Evolutionary conservation across 1,284 basidiomycete genomes (phyloP), one percentile per base, ranked within the genome.

Genomic region (Limonomyces culmigenus): DNA sequence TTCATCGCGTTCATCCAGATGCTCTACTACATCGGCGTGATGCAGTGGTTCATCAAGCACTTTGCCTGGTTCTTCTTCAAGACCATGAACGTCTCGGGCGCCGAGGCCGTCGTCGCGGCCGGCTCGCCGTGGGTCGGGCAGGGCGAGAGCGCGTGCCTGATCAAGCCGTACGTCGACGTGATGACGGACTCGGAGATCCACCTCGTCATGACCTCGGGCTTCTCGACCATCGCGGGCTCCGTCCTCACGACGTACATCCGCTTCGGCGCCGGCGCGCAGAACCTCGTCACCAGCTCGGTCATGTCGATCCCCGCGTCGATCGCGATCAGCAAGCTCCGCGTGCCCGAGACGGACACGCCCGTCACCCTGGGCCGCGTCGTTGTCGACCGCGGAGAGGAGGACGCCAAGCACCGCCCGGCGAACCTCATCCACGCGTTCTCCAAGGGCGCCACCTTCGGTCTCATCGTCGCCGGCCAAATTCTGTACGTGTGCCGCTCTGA

Each of bases 301-400:
- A 93, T 93, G 88, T 84, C 78, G 50, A 93, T 93, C 47, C 88
- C 88, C 8, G 88, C 89, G 1, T 88, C 87, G 10, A 88, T 93
- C 50, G 73, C 88, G 2, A 88, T 92, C 45, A 79, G 77, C 52
- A 93, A 93, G 59, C 62, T 91, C 47, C 77, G 86, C 33, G 49
- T 77, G 15, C 88, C 88, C 2, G 88, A 93, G 58, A 56, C 65
- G 31, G 84, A 89, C 33, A 79, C 84, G 47, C 84, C 88, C 32
- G 67, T 89, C 38, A 92, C 89, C 21, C 74, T 81, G 36, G 88
- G 88, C 14, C 68, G 60, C 20, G 68, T 89, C 42, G 67, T 78
- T 38, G 67, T 92, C 38, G 79, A 87, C 52, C 75, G 81, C 44
- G 83, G 81, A 34, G 61, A 68, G 33, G 56, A 71, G 37, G 59